Evolutionary conservation across 768 basidiomycete species (phyloP), one percentile per base, ranked within the genome.

Genomic region (Austroboletus festivus): DNA sequence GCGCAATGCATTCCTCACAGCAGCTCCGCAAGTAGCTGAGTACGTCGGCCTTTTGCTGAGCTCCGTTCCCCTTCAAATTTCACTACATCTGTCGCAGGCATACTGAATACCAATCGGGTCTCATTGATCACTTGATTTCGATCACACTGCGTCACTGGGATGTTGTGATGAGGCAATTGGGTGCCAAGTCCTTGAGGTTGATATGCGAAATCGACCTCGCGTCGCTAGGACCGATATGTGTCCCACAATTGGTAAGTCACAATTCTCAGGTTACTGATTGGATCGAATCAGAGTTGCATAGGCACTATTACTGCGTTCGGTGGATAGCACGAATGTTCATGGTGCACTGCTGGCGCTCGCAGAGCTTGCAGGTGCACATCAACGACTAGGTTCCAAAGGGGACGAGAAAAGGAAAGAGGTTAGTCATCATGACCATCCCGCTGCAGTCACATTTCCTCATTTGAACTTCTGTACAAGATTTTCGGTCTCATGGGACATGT

Each of bases 61-160:
- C 41, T 47, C 42, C 28, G 21, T 22, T 35, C 12, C 34, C 19
- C 41, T 47, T 30, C 40, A 35, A 50, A 53, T 38, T 49, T 50
- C 48, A 50, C 47, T 31, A 48, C 44, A 11, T 41, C 31, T 47
- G 16, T 44, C 23, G 31, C 52, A 98, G 95, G 58, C 86, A 93
- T 65, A 54, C 61, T 23, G 88, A 87, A 59, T 98, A 97, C 65
- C 79, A 86, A 26, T 50, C 70, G 2, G 76, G 70, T 52, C 71
- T 97, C 46, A 66, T 93, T 40, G 74, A 85, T 44, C 90, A 95
- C 62, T 63, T 96, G 35, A 63, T 89, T 33, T 71, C 80, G 52
- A 82, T 86, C 38, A 85, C 86, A 0, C 60, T 95, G 46, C 76
- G 88, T 44, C 95, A 98, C 67, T 97, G 94, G 94, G 94, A 97